Evolutionary conservation across 768 basidiomycete species (phyloP), one percentile per base, ranked within the genome.

Genomic region (Pleurotus ostreatus): DNA sequence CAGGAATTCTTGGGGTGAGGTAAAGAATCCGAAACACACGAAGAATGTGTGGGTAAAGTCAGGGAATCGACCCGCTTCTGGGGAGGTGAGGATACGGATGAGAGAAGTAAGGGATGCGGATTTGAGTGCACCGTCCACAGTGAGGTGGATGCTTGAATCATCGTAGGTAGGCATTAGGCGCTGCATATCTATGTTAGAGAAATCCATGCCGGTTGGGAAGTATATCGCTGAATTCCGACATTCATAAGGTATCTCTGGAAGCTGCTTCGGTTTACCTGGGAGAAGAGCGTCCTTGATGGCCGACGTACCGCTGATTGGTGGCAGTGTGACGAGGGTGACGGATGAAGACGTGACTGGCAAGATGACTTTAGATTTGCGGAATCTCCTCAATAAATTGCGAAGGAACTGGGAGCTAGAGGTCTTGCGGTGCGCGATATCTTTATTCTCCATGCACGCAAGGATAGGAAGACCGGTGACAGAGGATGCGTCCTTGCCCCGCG

Each of bases 1-100:
- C 34, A 83, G 70, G 9, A 85, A 70, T 5, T 76, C 72, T 13
- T 44, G 23, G 0, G 89, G 78, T 0, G 75, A 74, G 12, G 80
- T 78, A 72, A 88, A 90, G 58, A 83, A 78, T 23, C 88, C 83
- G 70, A 90, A 92, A 51, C 79, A 83, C n/a, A 83, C 69, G 69
- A 89, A 85, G 71, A 92, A 88, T 1, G 80, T 67, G 57, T 78
- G 67, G 58, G 70, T 62, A 68, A 88, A 65, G 39, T 78, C 66
- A 52, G 69, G 65, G 55, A 84, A 78, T 22, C 59, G 55, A 15
- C 74, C 59, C 7, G 63, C 63, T 40, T 75, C 70, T 40, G 72
- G 71, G 2, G 76, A 75, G 1, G 80, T 78, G 57, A 82, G 68
- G 18, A 81, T 71, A 37, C 71, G 71, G 39, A 81, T 68, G 54